phyloP scores from a whole-genome alignment of 2,329 filamentous ascomycete genomes.

The Emericellopsis cladophorae region DNA sequence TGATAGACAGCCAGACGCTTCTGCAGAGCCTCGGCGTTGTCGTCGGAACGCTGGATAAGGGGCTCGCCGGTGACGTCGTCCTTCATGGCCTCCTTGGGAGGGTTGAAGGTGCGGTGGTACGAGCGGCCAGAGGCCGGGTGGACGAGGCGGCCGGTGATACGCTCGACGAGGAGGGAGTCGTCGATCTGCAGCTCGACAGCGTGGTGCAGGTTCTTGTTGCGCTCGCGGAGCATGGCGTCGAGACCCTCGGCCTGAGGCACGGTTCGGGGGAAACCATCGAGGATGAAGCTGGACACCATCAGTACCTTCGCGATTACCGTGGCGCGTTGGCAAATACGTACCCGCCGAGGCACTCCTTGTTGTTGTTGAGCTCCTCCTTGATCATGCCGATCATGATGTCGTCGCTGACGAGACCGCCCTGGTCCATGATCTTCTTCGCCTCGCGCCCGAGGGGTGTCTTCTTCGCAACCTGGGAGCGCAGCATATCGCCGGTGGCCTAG shows the following conservation, averaged over 20 bases:
- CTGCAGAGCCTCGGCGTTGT: conserved; percentile 91
- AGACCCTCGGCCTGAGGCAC: conserved; percentile 91
- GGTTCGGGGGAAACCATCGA: conserved; percentile 96
- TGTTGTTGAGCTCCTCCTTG: conserved; percentile 88
- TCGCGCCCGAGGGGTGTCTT: conserved; percentile 90
- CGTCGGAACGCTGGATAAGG: conserved; percentile 88
- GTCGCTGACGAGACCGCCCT: conserved; percentile 92
- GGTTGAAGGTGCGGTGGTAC: conserved; percentile 99
- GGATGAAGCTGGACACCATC: conserved; percentile 63
- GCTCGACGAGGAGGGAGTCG: conserved; percentile 81
- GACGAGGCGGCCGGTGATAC: conserved; percentile 90
- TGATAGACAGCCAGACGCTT: conserved; percentile 93
- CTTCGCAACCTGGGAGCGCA: conserved; percentile 94
- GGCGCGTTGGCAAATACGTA: conserved; percentile 23
- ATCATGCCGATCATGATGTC: conserved; percentile 99
- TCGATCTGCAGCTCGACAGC: conserved; percentile 96
- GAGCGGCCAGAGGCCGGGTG: conserved; percentile 93
- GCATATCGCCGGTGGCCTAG: conserved; percentile 96
- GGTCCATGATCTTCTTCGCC: conserved; percentile 99
- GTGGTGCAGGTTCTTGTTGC: conserved; percentile 80
- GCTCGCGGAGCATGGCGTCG: conserved; percentile 74
- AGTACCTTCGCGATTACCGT: too few relatives aligned
- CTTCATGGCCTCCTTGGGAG: conserved; percentile 84
- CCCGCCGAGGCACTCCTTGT: conserved; percentile 94
- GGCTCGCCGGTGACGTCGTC: conserved; percentile 96